phyloP scores from a whole-genome alignment of 148 eudicot species.

The Tetragonia tetragonoides region DNA sequence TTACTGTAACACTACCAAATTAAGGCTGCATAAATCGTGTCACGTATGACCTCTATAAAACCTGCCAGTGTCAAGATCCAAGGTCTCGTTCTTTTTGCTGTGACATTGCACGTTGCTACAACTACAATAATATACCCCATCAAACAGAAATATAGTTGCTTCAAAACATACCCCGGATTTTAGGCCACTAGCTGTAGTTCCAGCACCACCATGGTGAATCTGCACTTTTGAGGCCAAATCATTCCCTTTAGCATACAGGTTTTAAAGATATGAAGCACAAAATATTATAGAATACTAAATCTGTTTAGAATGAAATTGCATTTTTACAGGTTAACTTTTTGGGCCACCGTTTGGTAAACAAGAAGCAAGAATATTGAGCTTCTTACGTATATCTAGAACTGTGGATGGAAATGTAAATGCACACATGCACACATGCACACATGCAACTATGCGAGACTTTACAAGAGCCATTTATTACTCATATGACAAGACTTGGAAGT shows the following conservation, averaged over 20 bases:
- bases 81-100: too few species aligned
- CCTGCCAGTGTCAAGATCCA: too few species aligned
- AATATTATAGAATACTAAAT: background rate
- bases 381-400: too few species aligned
- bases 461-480: background rate
- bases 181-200: constrained; percentile 93
- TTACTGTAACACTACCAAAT: too few species aligned
- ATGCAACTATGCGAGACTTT: too few species aligned
- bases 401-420: background rate
- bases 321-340: background rate
- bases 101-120: background rate
- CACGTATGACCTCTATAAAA: too few species aligned
- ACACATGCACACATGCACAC: too few species aligned
- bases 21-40: too few species aligned
- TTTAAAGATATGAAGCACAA: background rate
- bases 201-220: constrained; percentile 98
- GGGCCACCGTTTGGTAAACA: background rate
- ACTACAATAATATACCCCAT: background rate
- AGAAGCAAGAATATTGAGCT: background rate
- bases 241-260: background rate
- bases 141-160: background rate
- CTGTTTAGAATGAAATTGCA: background rate
- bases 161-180: constrained; percentile 72
- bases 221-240: constrained; percentile 21
- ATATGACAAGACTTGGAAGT: background rate